Base-by-base conservation (phyloP, 805 yeast species). In the Yamadazyma olivae region DNA sequence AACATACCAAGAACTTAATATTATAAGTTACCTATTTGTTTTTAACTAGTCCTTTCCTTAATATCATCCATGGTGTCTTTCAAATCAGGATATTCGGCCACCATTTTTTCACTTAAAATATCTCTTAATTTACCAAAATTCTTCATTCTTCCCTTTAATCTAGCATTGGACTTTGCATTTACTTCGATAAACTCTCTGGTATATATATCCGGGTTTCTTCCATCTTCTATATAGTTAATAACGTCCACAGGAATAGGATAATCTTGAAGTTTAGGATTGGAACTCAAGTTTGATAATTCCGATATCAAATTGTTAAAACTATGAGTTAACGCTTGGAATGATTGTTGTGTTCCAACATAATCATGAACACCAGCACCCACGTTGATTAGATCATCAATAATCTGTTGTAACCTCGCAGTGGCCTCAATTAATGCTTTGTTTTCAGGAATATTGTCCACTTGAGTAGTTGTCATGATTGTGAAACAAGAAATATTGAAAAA, bases 171-270 rank as follows among this genome's bases (percentile, higher is more conserved):
- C 49, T 87, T 81, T 26, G 89, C 81, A n/a, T 93, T 83, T 23
- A 91, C 86, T 56, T 93, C 99, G 12, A 91, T 87, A 61, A 93
- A 93, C 62, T 93, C 99, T 56, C 99, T 75, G 1, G 98, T 89
- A 59, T 93, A 93, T 26, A 93, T 89, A 54, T 93, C 98, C 0
- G 99, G 98, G 54, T 93, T 93, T 48, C 99, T 71, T 2, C 99
- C 99, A 52, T 88, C 95, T 54, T 93, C 98, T 25, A 93, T 87
- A 53, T 93, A 93, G 44, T 83, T 81, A 10, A 89, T 67, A n/a
- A 90, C 90, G 52, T 90, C 96, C 25, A 83, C 57, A 1, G 96
- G 96, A 3, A 85, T 71, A 1, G 80, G 67, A 27, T 56, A 59
- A 39, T 69, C 60, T 6, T 13, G 8, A 6, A 25, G 15, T 18